A percentile compares a stretch with the other conserved stretches of the same genome.
phyloP scores from a whole-genome alignment of 768 basidiomycete species.

The Termitomyces sp. region DNA sequence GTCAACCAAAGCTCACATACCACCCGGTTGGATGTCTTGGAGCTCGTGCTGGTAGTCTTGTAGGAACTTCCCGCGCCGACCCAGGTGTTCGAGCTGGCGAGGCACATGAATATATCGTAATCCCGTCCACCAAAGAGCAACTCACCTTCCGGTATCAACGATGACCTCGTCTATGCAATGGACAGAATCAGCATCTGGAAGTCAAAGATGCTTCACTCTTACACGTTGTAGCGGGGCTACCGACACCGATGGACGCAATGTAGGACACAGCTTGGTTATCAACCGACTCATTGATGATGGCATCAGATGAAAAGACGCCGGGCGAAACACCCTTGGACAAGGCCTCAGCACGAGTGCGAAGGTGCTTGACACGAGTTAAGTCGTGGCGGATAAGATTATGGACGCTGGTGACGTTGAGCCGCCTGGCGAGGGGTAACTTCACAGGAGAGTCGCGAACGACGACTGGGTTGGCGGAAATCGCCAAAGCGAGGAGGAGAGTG shows the following conservation, averaged over 20 bases:
- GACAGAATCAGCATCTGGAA: not conserved
- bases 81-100: conserved; percentile 62
- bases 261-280: conserved; percentile 36
- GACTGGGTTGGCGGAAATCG: conserved; percentile 40
- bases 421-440: conserved; percentile 46
- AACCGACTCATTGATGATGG: conserved; percentile 35
- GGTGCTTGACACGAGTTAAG: conserved; percentile 39
- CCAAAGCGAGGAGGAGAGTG: conserved; percentile 39
- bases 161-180: conserved; percentile 36
- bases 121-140: not conserved
- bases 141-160: conserved; percentile 27
- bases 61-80: conserved; percentile 48
- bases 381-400: conserved; percentile 46
- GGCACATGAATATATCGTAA: not conserved
- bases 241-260: conserved; percentile 44
- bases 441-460: conserved; percentile 35
- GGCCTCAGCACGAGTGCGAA: conserved; percentile 34
- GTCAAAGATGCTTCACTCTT: conserved; percentile 8
- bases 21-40: conserved; percentile 38
- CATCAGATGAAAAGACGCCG: conserved; percentile 12
- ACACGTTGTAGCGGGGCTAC: conserved; percentile 50
- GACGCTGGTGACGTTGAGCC: conserved; percentile 44
- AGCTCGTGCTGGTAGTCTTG: conserved; percentile 44
- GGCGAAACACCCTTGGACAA: conserved; percentile 21
- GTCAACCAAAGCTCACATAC: conserved; percentile 26